phyloP scores from a whole-genome alignment of 352 stramenopile species.

The Globisporangium barbulae region DNA sequence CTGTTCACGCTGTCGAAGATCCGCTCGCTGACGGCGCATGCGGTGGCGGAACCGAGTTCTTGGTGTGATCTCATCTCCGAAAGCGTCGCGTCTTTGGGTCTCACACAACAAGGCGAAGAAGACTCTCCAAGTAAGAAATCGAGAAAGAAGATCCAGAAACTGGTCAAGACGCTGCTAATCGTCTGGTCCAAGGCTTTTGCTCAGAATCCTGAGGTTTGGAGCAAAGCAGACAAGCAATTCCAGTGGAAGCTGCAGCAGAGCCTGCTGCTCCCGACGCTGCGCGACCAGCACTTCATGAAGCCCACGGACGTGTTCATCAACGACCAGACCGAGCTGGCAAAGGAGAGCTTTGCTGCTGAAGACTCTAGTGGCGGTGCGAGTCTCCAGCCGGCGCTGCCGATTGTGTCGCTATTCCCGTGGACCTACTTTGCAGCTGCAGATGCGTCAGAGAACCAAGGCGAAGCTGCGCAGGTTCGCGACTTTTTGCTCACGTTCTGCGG shows the following conservation, averaged over 20 bases:
- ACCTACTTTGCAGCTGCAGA: conserved; percentile 37
- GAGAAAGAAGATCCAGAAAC: conserved; percentile 18
- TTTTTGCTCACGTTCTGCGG: conserved; percentile 49
- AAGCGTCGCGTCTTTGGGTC: neutral
- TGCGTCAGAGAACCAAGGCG: conserved; percentile 3
- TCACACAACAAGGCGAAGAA: conserved; percentile 5
- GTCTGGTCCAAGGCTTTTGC: conserved; percentile 18
- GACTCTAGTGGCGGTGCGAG: neutral
- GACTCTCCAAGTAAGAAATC: neutral
- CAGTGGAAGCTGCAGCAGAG: conserved; percentile 27
- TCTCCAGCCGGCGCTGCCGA: conserved; percentile 16
- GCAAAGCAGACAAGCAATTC: conserved; percentile 18
- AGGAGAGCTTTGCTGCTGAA: conserved; percentile 23
- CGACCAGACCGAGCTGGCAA: conserved; percentile 48
- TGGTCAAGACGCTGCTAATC: conserved; percentile 15
- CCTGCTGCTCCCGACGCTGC: conserved; percentile 28
- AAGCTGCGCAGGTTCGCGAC: conserved; percentile 15
- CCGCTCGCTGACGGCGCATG: conserved; percentile 22
- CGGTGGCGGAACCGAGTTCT: conserved; percentile 23
- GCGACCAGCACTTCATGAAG: conserved; percentile 16
- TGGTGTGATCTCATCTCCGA: conserved; percentile 31
- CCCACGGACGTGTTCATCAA: conserved; percentile 56
- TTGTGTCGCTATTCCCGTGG: conserved; percentile 59
- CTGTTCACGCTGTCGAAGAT: conserved; percentile 37
- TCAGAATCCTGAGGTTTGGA: conserved; percentile 3